Evolutionary conservation across 352 stramenopile genomes (phyloP).

Genomic region (Phytophthora uliginosa): DNA sequence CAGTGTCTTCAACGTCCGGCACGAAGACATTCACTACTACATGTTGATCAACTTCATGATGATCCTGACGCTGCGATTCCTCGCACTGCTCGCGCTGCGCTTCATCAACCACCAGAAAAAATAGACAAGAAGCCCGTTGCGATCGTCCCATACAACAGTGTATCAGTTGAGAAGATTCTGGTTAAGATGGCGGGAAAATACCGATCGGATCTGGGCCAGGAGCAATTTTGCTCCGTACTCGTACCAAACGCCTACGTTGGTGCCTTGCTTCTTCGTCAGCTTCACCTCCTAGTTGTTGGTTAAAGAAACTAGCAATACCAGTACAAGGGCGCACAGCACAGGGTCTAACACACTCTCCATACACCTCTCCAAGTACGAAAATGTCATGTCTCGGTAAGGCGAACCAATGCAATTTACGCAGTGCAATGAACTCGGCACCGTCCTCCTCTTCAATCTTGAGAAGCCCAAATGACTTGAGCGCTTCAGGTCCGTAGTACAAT

Average conservation of each 20-base stretch:
- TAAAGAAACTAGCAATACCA: conserved; percentile 10
- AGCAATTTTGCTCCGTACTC: background rate
- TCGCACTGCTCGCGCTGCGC: conserved; percentile 52
- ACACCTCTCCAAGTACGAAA: conserved; percentile 22
- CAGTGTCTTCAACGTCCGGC: conserved; percentile 42
- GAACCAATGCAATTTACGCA: conserved; percentile 31
- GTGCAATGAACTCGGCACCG: conserved; percentile 6
- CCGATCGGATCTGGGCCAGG: background rate
- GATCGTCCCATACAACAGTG: no score
- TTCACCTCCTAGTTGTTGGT: conserved; percentile 10
- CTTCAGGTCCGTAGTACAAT: conserved; percentile 24
- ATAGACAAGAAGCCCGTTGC: no score
- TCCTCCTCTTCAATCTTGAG: conserved; percentile 25
- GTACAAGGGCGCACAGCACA: conserved; percentile 14
- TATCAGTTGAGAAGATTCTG: no score
- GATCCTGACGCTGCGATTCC: conserved; percentile 52
- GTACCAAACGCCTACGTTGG: background rate
- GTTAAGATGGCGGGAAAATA: background rate
- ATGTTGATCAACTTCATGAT: conserved; percentile 40
- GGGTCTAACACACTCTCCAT: conserved; percentile 7
- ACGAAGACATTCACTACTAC: conserved; percentile 46
- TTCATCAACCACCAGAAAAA: conserved; percentile 67
- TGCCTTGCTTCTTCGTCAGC: background rate
- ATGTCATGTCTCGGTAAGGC: conserved; percentile 9
- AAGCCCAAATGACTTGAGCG: conserved; percentile 24